Conservation (phyloP, 2,329 filamentous ascomycete species). For the Aureobasidium leucospermi region DNA sequence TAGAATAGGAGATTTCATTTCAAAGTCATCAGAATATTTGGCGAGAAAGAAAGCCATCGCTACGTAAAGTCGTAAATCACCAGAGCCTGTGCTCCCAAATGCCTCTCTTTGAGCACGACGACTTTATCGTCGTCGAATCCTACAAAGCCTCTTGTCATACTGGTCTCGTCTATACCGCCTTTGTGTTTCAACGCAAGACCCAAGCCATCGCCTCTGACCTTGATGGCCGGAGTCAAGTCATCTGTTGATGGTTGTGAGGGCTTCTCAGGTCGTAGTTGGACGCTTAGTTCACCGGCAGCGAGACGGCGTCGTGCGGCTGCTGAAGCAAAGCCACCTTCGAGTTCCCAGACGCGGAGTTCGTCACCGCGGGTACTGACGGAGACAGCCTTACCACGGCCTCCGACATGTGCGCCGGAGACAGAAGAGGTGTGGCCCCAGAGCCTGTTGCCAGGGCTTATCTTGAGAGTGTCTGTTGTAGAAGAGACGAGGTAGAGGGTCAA, state of each 20-base stretch:
- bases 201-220: slow-evolving; percentile 27
- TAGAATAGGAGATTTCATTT: neutral
- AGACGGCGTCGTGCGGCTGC: slow-evolving; percentile 35
- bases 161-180: slow-evolving; percentile 27
- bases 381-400: slow-evolving; percentile 76
- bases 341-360: slow-evolving; percentile 70
- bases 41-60: slow-evolving; percentile 16
- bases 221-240: slow-evolving; percentile 19
- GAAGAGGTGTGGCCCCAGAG: slow-evolving; percentile 91
- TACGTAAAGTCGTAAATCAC: slow-evolving; percentile 83
- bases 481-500: slow-evolving; percentile 74
- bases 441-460: slow-evolving; percentile 64
- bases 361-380: slow-evolving; percentile 76
- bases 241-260: neutral
- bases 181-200: slow-evolving; percentile 24
- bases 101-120: slow-evolving; percentile 70
- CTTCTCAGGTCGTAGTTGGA: slow-evolving; percentile 37
- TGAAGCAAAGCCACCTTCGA: slow-evolving; percentile 61
- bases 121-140: slow-evolving; percentile 90
- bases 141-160: slow-evolving; percentile 55
- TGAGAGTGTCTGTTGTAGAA: slow-evolving; percentile 58
- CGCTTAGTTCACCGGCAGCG: slow-evolving; percentile 43
- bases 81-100: slow-evolving; percentile 61
- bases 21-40: neutral
- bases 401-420: slow-evolving; percentile 78